Evolutionary conservation across 495 filamentous ascomycete genomes (phyloP).

Genomic region (Cetradonia linearis): DNA sequence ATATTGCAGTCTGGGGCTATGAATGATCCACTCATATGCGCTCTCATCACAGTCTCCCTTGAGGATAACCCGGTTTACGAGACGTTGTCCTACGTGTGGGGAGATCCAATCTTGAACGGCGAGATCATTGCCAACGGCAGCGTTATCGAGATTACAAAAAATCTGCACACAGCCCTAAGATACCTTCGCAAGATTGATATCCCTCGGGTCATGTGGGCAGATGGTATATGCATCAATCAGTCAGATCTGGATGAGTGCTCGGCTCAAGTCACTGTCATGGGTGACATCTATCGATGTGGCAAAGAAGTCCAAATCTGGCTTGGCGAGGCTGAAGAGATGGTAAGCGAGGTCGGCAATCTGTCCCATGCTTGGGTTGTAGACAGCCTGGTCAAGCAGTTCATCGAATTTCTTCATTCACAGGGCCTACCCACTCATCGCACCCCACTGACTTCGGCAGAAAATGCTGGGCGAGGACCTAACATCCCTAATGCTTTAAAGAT

Average conservation of each 20-base stretch:
- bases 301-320: background rate
- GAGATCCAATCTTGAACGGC: background rate
- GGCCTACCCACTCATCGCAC: background rate
- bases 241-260: background rate
- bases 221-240: background rate
- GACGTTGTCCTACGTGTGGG: constrained; percentile 2
- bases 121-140: background rate
- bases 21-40: background rate
- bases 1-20: background rate
- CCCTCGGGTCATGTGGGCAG: background rate
- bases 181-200: background rate
- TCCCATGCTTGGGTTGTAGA: background rate
- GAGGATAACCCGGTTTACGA: background rate
- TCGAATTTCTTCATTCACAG: background rate
- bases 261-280: background rate
- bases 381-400: background rate
- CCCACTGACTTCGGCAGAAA: background rate
- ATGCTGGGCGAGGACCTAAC: background rate
- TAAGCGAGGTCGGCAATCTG: background rate
- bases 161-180: background rate
- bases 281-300: background rate
- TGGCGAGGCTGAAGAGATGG: background rate
- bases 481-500: background rate
- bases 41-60: background rate
- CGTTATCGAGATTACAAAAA: background rate